Evolutionary conservation across 176 grass and related monocot genomes (phyloP).

Genomic region (Hsuehochloa calcarea): DNA sequence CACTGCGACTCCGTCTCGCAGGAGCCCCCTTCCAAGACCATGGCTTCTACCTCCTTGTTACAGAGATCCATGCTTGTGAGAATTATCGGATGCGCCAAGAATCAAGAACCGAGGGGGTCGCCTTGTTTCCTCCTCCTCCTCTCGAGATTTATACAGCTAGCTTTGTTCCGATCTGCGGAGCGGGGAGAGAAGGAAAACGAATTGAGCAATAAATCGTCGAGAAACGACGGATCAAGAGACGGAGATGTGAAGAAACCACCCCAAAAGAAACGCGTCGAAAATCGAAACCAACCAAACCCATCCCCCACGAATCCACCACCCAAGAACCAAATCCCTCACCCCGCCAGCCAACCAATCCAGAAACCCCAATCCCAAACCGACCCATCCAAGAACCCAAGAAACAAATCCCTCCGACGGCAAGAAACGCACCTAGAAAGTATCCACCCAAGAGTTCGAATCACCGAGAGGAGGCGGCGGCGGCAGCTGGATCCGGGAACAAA

Average conservation of each 20-base stretch:
- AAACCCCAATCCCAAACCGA: not conserved
- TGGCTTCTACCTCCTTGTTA: not conserved
- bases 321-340: not conserved
- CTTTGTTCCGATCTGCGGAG: constrained; percentile 11
- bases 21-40: constrained; percentile 48
- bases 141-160: not conserved
- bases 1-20: constrained; percentile 47
- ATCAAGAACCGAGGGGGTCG: not conserved
- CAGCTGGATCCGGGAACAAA: constrained; percentile 6
- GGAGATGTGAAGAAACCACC: not conserved
- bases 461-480: not conserved
- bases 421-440: constrained; percentile 25
- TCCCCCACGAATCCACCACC: not conserved
- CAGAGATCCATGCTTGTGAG: constrained; percentile 25
- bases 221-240: not conserved
- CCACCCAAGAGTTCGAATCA: not conserved
- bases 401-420: not conserved
- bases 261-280: not conserved
- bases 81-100: constrained; percentile 15
- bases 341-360: not conserved
- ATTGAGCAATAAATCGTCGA: constrained; percentile 13
- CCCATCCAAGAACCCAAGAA: not conserved
- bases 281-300: not conserved
- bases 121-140: constrained; percentile 1
- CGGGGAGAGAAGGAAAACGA: not conserved